These are phyloP conservation scores for Fusarium pseudonygamai DNA, from an alignment of 2,329 filamentous ascomycete species.

Conservation along the genomic window DNA sequence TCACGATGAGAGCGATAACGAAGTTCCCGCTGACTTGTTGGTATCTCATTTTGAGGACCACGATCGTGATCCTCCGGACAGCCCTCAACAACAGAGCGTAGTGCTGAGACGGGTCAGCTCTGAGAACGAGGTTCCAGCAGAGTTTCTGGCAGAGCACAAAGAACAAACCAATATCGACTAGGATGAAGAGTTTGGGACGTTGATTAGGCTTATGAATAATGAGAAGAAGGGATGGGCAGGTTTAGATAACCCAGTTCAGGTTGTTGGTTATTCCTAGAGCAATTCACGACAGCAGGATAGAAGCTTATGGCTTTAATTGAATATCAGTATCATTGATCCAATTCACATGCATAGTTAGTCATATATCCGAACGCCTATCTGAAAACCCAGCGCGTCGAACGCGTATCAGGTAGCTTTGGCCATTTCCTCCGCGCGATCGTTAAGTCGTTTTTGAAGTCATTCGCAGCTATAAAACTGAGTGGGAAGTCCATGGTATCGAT, in stretches of 20 bases:
- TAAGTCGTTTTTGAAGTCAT: constrained; percentile 14
- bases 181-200: not conserved
- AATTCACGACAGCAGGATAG: not conserved
- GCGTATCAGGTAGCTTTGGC: constrained; percentile 14
- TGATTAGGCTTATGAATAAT: constrained; percentile 23
- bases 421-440: constrained; percentile 18
- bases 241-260: not conserved
- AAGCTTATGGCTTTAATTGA: constrained; percentile 14
- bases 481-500: constrained; percentile 31
- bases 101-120: constrained; percentile 45
- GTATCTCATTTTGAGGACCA: constrained; percentile 45
- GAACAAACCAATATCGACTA: constrained; percentile 25
- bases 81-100: constrained; percentile 21
- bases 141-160: constrained; percentile 60
- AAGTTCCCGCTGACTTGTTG: constrained; percentile 55
- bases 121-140: constrained; percentile 59
- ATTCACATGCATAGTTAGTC: constrained; percentile 37
- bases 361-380: constrained; percentile 42
- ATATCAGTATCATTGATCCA: constrained; percentile 36
- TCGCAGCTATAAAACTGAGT: constrained; percentile 6
- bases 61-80: constrained; percentile 26
- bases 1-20: constrained; percentile 53
- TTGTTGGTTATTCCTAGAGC: not conserved
- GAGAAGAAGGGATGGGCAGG: constrained; percentile 1
- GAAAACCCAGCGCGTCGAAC: constrained; percentile 27